These are phyloP conservation scores for Venturia pyrina DNA, from an alignment of 2,329 filamentous ascomycete genomes.

Conservation along the genomic window DNA sequence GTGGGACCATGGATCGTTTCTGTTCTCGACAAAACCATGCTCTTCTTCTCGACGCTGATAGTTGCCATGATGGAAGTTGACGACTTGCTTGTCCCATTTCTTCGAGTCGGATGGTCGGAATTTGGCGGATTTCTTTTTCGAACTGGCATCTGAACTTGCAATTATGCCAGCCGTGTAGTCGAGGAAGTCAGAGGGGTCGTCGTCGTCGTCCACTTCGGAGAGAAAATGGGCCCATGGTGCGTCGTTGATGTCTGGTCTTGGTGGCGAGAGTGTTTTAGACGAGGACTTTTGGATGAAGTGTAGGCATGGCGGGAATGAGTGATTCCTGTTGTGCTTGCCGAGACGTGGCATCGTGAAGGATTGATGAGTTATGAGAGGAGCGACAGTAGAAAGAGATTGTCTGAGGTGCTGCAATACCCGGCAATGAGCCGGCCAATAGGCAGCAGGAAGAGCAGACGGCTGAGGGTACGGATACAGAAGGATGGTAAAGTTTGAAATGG, in stretches of 20 bases:
- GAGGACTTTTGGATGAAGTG: constrained; percentile 1
- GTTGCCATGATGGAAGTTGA: constrained; percentile 6
- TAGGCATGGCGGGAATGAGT: constrained; percentile 8
- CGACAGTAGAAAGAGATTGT: not conserved
- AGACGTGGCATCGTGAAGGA: constrained; percentile 3
- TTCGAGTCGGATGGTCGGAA: not conserved
- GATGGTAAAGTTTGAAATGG: not conserved
- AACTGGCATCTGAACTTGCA: not conserved
- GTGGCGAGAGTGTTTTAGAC: constrained; percentile 1
- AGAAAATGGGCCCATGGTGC: constrained; percentile 9
- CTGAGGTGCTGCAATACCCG: not conserved
- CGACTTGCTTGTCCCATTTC: not conserved
- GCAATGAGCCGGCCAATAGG: not conserved
- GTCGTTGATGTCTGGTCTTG: constrained; percentile 8
- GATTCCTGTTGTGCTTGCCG: constrained; percentile 7
- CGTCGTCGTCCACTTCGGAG: not conserved
- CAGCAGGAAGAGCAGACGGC: not conserved
- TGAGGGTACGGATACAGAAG: not conserved
- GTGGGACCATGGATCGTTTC: constrained; percentile 5
- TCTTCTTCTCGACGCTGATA: not conserved
- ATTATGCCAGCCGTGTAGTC: constrained; percentile 9
- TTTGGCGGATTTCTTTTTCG: constrained; percentile 8
- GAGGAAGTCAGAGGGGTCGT: constrained; percentile 6
- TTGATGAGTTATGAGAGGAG: not conserved
- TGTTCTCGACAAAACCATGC: constrained; percentile 5